These are phyloP conservation scores for Coriolopsis trogii DNA, from an alignment of 1,284 basidiomycete species.

Conservation along the genomic window DNA sequence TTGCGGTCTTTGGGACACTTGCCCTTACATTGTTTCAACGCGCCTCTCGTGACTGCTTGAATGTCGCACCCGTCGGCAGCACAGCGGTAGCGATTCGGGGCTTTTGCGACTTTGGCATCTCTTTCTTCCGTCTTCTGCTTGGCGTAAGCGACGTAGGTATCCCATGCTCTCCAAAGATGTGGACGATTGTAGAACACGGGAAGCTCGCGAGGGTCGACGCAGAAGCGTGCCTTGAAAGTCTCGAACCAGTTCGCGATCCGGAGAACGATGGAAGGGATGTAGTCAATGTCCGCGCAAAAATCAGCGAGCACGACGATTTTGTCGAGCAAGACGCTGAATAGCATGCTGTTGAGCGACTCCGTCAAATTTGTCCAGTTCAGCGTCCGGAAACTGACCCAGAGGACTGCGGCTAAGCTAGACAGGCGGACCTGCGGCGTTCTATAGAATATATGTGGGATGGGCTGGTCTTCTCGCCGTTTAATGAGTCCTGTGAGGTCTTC, in stretches of 20 bases:
- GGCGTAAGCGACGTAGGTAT: neutral
- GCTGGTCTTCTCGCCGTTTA: neutral
- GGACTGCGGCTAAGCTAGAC: neutral
- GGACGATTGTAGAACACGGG: neutral
- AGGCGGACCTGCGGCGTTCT: neutral
- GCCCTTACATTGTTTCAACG: neutral
- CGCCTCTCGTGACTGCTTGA: neutral
- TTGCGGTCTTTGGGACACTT: neutral
- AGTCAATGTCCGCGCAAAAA: neutral
- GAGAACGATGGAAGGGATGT: neutral
- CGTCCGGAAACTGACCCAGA: neutral
- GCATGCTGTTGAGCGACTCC: neutral
- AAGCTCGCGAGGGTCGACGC: neutral
- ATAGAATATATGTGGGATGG: neutral
- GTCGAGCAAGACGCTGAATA: neutral
- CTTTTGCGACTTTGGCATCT: neutral
- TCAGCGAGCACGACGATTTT: neutral
- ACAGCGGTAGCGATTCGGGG: conserved; percentile 1
- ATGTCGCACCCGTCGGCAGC: neutral
- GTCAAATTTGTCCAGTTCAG: neutral
- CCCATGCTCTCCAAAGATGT: neutral
- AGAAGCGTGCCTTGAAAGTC: neutral
- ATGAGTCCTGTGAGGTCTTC: neutral
- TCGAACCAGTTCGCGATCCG: conserved; percentile 1
- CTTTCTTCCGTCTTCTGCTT: neutral